phyloP scores from a whole-genome alignment of 1,139 yeast genomes.

The Debaryomyces sp. region DNA sequence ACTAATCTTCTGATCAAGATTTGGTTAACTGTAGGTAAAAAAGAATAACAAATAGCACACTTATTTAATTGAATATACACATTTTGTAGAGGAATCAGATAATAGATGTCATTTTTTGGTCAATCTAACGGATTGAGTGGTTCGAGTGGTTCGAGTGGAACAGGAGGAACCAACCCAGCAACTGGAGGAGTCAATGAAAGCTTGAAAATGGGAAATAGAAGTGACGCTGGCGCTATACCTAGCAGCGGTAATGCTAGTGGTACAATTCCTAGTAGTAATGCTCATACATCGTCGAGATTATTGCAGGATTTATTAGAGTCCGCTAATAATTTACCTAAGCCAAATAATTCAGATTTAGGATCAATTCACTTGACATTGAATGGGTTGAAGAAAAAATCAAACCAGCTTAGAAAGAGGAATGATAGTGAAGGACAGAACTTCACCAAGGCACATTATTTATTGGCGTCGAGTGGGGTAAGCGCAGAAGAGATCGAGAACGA shows the following conservation, averaged over 20 bases:
- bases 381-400: conserved; percentile 76
- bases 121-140: conserved; percentile 5
- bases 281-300: conserved; percentile 18
- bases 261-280: background rate
- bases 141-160: background rate
- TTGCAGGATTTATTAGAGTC: conserved; percentile 71
- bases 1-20: background rate
- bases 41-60: conserved; percentile 2
- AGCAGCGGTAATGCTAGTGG: background rate
- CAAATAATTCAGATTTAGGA: conserved; percentile 63
- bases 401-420: conserved; percentile 54
- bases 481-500: conserved; percentile 85
- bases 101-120: conserved; percentile 4
- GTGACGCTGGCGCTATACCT: background rate
- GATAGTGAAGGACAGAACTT: conserved; percentile 44
- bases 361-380: conserved; percentile 72
- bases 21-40: conserved; percentile 1
- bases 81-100: background rate
- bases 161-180: background rate
- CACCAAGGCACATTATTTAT: conserved; percentile 86
- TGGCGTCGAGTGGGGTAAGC: conserved; percentile 88
- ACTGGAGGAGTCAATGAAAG: background rate
- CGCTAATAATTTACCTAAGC: conserved; percentile 68
- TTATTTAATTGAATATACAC: background rate
- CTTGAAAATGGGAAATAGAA: background rate